Percentiles rank a stretch among this genome's conserved stretches.
Conservation (phyloP, 495 filamentous ascomycete species). For the Annulohypoxylon moriforme region DNA sequence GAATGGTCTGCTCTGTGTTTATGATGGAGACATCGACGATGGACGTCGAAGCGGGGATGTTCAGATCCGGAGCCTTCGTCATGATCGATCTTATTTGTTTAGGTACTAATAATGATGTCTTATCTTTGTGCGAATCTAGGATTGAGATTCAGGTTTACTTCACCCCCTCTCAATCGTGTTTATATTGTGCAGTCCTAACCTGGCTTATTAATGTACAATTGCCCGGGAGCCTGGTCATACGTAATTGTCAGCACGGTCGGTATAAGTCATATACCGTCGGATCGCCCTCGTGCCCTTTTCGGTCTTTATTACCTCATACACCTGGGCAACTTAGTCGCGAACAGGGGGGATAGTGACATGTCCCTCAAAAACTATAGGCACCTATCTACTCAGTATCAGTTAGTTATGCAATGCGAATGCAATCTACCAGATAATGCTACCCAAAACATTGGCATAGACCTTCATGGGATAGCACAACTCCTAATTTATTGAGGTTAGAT, state of each 20-base stretch:
- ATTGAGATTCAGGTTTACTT: background rate
- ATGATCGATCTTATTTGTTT: conserved; percentile 16
- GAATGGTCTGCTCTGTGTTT: conserved; percentile 58
- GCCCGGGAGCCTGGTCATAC: background rate
- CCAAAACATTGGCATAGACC: no score
- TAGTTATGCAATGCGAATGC: no score
- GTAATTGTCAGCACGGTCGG: conserved; percentile 2
- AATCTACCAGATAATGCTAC: no score
- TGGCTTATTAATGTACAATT: background rate
- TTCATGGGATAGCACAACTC: background rate
- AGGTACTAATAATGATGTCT: background rate
- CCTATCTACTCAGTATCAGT: no score
- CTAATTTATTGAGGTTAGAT: background rate
- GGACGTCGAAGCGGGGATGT: conserved; percentile 59
- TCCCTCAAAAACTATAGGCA: background rate
- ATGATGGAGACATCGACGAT: conserved; percentile 68
- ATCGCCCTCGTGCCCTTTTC: background rate
- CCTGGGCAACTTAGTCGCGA: background rate
- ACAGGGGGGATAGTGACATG: background rate
- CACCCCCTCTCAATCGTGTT: conserved; percentile 2
- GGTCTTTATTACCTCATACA: background rate
- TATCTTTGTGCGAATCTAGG: background rate
- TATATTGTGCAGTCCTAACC: background rate
- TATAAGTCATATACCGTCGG: background rate
- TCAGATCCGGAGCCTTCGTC: conserved; percentile 52